phyloP scores from a whole-genome alignment of 345 rosid species.

The Gossypium raimondii region DNA sequence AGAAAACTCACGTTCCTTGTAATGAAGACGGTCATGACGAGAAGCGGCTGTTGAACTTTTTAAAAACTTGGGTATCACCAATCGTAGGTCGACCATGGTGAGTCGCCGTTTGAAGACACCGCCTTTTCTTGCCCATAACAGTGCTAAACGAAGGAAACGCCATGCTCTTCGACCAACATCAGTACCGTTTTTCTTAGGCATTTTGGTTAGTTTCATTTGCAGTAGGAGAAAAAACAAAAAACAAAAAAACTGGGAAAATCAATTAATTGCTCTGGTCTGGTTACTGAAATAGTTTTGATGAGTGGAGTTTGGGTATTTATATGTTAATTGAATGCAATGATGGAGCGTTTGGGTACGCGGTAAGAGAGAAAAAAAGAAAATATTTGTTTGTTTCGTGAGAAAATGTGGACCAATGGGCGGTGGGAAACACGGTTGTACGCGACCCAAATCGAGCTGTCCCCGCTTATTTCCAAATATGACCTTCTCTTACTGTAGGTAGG shows the following conservation, averaged over 20 bases:
- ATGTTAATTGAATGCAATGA: neutral
- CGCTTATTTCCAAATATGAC: constrained; percentile 11
- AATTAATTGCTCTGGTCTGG: neutral
- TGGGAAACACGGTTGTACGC: constrained; percentile 26
- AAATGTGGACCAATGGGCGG: constrained; percentile 11
- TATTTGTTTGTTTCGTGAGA: constrained; percentile 1
- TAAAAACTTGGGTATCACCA: constrained; percentile 43
- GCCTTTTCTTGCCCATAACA: constrained; percentile 72
- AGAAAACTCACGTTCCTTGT: constrained; percentile 69
- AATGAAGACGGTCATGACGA: constrained; percentile 22
- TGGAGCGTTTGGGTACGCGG: neutral
- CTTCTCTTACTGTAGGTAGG: neutral
- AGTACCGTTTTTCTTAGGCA: constrained; percentile 29
- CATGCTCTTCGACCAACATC: constrained; percentile 34
- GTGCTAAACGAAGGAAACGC: constrained; percentile 47
- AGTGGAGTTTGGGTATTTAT: neutral
- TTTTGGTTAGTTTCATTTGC: constrained; percentile 5
- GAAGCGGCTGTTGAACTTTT: constrained; percentile 24
- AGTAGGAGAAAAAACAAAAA: no score
- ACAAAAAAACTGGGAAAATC: no score
- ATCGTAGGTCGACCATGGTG: constrained; percentile 38
- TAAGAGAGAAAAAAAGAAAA: neutral
- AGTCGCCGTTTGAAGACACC: constrained; percentile 52
- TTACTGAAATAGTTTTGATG: neutral
- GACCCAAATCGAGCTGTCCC: constrained; percentile 15